Conservation (phyloP, 106 monocot species). For the Dendrobium officinale region DNA sequence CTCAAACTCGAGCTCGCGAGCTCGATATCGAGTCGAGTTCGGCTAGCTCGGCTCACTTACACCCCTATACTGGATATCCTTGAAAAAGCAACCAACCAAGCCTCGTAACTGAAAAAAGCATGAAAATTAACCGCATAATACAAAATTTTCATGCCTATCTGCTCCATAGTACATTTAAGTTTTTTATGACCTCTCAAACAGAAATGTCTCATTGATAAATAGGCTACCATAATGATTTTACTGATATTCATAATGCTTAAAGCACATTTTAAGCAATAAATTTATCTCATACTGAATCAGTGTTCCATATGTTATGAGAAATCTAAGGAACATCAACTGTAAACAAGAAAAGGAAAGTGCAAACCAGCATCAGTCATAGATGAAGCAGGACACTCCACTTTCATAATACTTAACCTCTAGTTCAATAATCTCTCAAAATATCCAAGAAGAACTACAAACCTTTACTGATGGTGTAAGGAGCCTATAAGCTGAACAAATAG, state of each 20-base stretch:
- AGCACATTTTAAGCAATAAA: no score
- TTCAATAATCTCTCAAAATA: neutral
- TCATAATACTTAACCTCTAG: neutral
- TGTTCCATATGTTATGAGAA: no score
- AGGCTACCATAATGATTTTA: neutral
- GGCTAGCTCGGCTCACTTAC: no score
- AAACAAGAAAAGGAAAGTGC: no score
- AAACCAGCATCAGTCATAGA: no score
- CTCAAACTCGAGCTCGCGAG: no score
- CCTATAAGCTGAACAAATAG: conserved; percentile 78
- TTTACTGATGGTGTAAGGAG: conserved; percentile 95
- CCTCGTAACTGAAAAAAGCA: neutral
- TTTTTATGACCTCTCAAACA: neutral
- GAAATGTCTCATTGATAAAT: neutral
- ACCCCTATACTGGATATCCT: neutral
- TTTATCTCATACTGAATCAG: no score
- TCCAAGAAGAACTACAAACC: conserved; percentile 29
- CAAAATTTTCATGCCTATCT: neutral
- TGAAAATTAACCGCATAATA: neutral
- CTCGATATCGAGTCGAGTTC: no score
- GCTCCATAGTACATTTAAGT: neutral
- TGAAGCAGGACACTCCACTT: no score
- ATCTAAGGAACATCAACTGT: no score
- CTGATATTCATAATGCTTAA: no score
- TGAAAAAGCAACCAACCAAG: neutral